Base-by-base conservation (phyloP, 495 filamentous ascomycete genomes). In the Diplogelasinospora grovesii region DNA sequence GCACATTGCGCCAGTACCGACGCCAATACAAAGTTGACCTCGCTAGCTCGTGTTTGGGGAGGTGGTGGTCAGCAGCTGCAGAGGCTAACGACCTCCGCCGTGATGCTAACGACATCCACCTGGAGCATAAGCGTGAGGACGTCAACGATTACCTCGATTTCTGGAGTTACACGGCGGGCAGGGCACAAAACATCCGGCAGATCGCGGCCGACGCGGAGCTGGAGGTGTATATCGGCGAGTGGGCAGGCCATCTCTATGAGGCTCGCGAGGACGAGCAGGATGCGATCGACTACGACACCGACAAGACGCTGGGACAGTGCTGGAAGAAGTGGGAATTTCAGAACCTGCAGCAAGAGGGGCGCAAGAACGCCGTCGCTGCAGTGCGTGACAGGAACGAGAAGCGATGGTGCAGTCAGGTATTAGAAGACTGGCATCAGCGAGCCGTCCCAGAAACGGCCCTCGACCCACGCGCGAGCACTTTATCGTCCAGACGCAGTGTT, bases 321-420 rank as follows among this genome's bases (percentile, higher is more conserved):
- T 48, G 43, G 46, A 39, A 47, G 16, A 33, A 19, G 8, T 61
- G 57, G 57, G 60, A 60, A 26, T 54, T 56, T n/a, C 46, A 63
- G 23, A 32, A 33, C 2, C 39, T 63, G 3, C 57, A 61, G 40
- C 25, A 46, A 6, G 31, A 39, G n/a, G 39, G 50, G 16, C 43
- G 39, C 14, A 36, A 39, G 8, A 43, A 45, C 19, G 48, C 52
- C 9, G 52, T 49, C 8, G 22, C 22, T 2, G 48, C 53, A 3
- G 16, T 63, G 10, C 39, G 39, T 14, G 46, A 56, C 8, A 50
- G 46, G 25, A 54, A 56, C 31, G 50, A 56, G 0, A 24, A 39
- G 24, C 39, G 57, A 15, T 22, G 50, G 14, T 29, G 41, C 14
- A 32, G 45, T 6, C 43, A 45, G 5, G 37, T 54, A 3, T 23